Evolutionary conservation across 2,329 filamentous ascomycete species (phyloP), one percentile per base, ranked within the genome.

Genomic region (Verticillium nubilum): DNA sequence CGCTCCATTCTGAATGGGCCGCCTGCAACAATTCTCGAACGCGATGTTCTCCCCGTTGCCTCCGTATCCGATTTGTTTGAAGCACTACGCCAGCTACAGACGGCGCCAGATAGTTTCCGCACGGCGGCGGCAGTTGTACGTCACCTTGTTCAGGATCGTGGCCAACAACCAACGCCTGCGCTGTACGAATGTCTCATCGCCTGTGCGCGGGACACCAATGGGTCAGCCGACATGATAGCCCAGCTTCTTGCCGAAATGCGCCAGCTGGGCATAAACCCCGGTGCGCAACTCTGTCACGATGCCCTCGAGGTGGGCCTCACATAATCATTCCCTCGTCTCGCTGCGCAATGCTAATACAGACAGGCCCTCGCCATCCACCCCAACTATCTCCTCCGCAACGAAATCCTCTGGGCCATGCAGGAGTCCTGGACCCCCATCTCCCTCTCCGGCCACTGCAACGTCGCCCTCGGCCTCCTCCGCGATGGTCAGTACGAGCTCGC

Each of bases 401-500:
- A 87, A 35, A 80, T 97, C 3, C 76, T 97, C 42, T 76, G 84
- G 58, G 86, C 88, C 59, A 92, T 95, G 89, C 85, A 85, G 67
- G 80, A 85, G 59, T 81, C 85, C 63, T 96, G 92, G 90, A 81
- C 76, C 78, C 9, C 75, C 90, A 9, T 85, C 80, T 50, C 82
- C 80, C 12, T 78, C 81, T 77, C 84, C 6, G 88, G 86, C 9
- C 84, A 83, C 69, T 84, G 90, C 66, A 85, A 84, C 68, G 79
- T 96, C 23, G 82, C 89, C 1, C 75, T 91, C 10, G 92, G 91
- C 0, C 75, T 96, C 61, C 78, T 98, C 35, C 84, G 92, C 23
- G 93, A 97, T 66, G 85, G 86, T 1, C 89, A 96, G 67, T 87
- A 91, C 63, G 95, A 98, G 74, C 77, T 93, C 63, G 93, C 92